phyloP scores from a whole-genome alignment of 768 basidiomycete species.

The Suillus occidentalis region DNA sequence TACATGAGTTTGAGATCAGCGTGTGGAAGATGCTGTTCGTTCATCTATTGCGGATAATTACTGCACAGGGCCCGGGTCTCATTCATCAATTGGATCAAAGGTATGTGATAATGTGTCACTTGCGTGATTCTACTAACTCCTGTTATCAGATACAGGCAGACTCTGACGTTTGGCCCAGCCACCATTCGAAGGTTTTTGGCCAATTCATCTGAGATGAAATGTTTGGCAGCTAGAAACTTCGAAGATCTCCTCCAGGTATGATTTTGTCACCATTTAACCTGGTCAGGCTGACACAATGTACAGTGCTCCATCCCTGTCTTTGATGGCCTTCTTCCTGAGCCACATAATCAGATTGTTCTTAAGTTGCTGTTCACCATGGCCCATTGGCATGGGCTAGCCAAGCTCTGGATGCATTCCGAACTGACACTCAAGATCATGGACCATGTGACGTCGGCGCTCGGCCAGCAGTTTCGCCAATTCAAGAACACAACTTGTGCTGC shows the following conservation, averaged over 20 bases:
- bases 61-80: neutral
- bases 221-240: conserved; percentile 34
- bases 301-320: conserved; percentile 34
- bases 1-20: conserved; percentile 41
- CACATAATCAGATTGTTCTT: neutral
- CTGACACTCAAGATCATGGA: neutral
- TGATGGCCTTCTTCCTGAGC: conserved; percentile 23
- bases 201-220: conserved; percentile 34
- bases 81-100: neutral
- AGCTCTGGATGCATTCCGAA: neutral
- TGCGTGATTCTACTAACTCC: neutral
- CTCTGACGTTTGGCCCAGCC: conserved; percentile 30
- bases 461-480: neutral
- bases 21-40: conserved; percentile 36
- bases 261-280: neutral
- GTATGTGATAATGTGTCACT: no score
- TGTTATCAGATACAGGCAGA: neutral
- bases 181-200: conserved; percentile 30
- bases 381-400: conserved; percentile 16
- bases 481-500: neutral
- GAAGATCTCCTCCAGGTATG: conserved; percentile 35
- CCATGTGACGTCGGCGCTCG: fast-evolving
- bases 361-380: conserved; percentile 6
- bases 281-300: neutral
- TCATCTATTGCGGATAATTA: conserved; percentile 36